phyloP scores from a whole-genome alignment of 2,329 filamentous ascomycete species.

The Beauveria asiatica region DNA sequence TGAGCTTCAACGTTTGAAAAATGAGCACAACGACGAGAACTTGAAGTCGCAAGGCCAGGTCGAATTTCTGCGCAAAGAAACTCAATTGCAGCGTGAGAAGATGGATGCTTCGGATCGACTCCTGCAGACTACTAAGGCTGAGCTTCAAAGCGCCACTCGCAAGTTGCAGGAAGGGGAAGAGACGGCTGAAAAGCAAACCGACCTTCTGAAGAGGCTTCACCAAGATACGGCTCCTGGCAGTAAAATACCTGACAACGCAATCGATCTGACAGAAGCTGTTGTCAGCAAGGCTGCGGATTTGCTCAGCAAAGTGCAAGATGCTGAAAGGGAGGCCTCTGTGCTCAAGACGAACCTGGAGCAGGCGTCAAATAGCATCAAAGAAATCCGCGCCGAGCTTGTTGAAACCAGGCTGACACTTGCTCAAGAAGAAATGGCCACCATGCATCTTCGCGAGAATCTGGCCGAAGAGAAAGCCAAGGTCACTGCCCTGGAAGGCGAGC shows the following conservation, averaged over 20 bases:
- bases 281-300: conserved; percentile 49
- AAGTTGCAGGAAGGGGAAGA: conserved; percentile 44
- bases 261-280: conserved; percentile 52
- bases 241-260: conserved; percentile 44
- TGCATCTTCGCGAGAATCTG: conserved; percentile 45
- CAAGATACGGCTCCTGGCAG: conserved; percentile 47
- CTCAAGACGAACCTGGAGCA: conserved; percentile 56
- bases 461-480: conserved; percentile 46
- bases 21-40: conserved; percentile 47
- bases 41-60: conserved; percentile 54
- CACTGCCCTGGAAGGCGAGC: conserved; percentile 45
- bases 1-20: conserved; percentile 58
- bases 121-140: conserved; percentile 46
- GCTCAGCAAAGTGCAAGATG: conserved; percentile 48
- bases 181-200: conserved; percentile 41
- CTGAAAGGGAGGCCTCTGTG: conserved; percentile 51
- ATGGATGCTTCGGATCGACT: conserved; percentile 51
- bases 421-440: conserved; percentile 40
- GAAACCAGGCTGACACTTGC: conserved; percentile 43
- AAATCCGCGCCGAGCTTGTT: conserved; percentile 50
- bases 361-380: conserved; percentile 44
- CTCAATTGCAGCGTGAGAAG: conserved; percentile 49
- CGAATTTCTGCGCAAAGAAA: conserved; percentile 54
- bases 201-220: conserved; percentile 50
- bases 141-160: conserved; percentile 41